Percentiles rank a stretch among this genome's conserved stretches.
phyloP scores from a whole-genome alignment of 352 stramenopile genomes.

The Thalassiosira hispida region DNA sequence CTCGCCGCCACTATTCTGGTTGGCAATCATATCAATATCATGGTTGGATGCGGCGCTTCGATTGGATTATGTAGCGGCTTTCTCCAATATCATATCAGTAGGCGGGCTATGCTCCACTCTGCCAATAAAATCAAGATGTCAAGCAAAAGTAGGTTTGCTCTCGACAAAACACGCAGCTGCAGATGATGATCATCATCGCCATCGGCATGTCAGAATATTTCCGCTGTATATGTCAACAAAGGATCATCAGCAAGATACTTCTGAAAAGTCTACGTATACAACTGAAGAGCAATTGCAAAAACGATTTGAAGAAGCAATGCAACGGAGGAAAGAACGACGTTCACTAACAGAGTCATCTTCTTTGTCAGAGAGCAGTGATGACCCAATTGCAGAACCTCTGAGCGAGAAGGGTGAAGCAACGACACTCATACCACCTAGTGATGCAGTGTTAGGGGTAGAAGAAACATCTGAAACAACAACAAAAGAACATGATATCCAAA shows the following conservation, averaged over 20 bases:
- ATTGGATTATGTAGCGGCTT: neutral
- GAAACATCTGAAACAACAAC: neutral
- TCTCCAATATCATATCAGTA: neutral
- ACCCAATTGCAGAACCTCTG: neutral
- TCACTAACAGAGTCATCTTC: neutral
- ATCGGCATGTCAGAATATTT: neutral
- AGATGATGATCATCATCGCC: neutral
- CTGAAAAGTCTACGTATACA: neutral
- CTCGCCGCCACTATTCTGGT: neutral
- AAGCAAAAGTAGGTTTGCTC: too few relatives aligned
- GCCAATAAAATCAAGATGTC: neutral
- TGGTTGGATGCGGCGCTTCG: neutral
- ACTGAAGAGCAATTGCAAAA: slow-evolving; percentile 34
- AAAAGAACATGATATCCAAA: too few relatives aligned
- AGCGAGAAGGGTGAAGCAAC: neutral
- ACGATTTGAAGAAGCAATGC: slow-evolving; percentile 48
- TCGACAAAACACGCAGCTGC: neutral
- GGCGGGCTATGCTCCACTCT: neutral
- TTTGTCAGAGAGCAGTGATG: neutral
- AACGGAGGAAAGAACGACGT: slow-evolving; percentile 33
- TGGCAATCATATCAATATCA: neutral
- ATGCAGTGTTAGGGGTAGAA: too few relatives aligned
- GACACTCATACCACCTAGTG: too few relatives aligned
- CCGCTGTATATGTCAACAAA: neutral
- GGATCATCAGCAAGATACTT: neutral